Evolutionary conservation across 163 green algal genomes (phyloP).

Genomic region (Trebouxiophyceae sp.): DNA sequence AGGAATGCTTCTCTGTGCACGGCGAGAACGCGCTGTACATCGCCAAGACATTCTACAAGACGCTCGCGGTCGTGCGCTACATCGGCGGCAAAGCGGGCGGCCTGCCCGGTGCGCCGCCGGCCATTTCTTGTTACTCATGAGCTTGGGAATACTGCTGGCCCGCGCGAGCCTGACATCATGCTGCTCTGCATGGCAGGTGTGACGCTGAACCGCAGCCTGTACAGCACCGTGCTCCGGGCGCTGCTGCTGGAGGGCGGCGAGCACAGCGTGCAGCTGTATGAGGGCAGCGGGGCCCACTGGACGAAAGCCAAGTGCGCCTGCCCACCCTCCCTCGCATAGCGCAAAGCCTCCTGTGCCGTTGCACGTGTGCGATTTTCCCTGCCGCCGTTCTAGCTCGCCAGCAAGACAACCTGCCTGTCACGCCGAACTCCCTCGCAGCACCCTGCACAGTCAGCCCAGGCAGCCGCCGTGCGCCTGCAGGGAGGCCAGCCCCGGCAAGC

Average conservation of each 20-base stretch:
- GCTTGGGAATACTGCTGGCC: no score
- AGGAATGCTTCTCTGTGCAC: constrained; percentile 60
- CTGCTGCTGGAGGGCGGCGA: constrained; percentile 70
- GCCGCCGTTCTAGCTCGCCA: no score
- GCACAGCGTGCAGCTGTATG: constrained; percentile 79
- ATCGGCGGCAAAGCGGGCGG: constrained; percentile 18
- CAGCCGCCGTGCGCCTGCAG: no score
- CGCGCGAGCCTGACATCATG: neutral
- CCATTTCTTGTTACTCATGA: no score
- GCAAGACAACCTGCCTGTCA: no score
- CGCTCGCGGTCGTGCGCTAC: constrained; percentile 62
- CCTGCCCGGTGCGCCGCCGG: constrained; percentile 11
- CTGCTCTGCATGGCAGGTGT: constrained; percentile 30
- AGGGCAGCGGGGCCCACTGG: constrained; percentile 61
- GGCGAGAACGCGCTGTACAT: constrained; percentile 67
- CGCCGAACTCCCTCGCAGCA: no score
- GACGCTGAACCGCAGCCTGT: constrained; percentile 71
- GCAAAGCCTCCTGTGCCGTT: no score
- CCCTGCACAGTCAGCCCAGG: no score
- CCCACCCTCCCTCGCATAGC: constrained; percentile 6
- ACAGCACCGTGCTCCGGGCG: constrained; percentile 64
- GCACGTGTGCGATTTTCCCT: no score
- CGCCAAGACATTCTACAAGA: constrained; percentile 76
- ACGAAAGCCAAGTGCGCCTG: constrained; percentile 16
- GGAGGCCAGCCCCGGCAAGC: constrained; percentile 58